Conservation (phyloP, 2,329 filamentous ascomycete genomes). For the Colletotrichum caudatum region DNA sequence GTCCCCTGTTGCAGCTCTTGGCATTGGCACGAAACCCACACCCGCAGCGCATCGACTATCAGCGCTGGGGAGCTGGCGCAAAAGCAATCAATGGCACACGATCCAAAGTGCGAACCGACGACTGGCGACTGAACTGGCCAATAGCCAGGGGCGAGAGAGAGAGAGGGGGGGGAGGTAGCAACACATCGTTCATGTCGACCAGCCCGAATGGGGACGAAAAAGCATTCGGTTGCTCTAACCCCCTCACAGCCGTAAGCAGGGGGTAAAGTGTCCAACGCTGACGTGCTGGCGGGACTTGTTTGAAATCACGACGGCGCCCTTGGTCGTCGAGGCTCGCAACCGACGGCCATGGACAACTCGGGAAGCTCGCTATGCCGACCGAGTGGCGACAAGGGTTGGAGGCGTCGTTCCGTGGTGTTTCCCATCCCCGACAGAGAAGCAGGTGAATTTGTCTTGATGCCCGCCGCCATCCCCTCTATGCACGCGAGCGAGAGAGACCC, state of each 20-base stretch:
- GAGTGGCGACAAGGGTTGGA: not conserved
- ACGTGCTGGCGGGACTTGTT: not conserved
- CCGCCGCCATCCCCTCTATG: not conserved
- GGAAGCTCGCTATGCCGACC: constrained; percentile 17
- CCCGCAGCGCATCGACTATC: constrained; percentile 19
- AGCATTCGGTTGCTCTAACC: not conserved
- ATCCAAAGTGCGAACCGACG: not conserved
- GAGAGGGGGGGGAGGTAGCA: no score
- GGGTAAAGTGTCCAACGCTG: not conserved
- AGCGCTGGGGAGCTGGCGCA: constrained; percentile 12
- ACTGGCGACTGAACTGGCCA: not conserved
- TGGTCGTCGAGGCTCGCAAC: not conserved
- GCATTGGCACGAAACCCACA: constrained; percentile 9
- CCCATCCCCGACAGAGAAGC: constrained; percentile 11
- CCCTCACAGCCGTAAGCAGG: not conserved
- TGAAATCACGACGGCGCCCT: not conserved
- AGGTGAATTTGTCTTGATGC: not conserved
- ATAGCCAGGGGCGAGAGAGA: not conserved
- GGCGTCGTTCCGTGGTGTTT: not conserved
- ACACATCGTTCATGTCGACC: not conserved
- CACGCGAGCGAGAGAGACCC: not conserved
- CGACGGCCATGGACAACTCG: constrained; percentile 1
- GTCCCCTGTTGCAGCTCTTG: constrained; percentile 27
- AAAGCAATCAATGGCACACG: constrained; percentile 21
- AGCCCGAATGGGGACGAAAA: constrained; percentile 11